Evolutionary conservation across 257 asterid genomes (phyloP).

Genomic region (Ocimum tenuiflorum): DNA sequence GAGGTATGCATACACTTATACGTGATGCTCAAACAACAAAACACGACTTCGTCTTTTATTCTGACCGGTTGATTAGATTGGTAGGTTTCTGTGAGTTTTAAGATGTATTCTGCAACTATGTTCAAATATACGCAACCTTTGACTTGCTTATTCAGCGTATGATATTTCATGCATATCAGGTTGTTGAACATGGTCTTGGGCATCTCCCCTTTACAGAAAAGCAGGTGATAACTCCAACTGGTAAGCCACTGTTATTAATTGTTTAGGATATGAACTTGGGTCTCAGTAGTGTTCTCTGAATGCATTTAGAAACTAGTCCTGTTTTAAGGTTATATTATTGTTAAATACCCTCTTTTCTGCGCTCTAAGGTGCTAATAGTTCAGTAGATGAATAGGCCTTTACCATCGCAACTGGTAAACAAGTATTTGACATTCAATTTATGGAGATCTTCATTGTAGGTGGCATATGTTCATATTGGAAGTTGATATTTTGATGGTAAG

Average conservation of each 20-base stretch:
- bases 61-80: slow-evolving; percentile 92
- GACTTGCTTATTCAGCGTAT: slow-evolving; percentile 16
- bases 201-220: slow-evolving; percentile 97
- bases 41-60: slow-evolving; percentile 87
- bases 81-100: slow-evolving; percentile 36
- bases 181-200: slow-evolving; percentile 98
- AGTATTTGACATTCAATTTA: background rate
- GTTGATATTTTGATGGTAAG: no score
- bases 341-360: background rate
- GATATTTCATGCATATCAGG: slow-evolving; percentile 38
- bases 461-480: no score
- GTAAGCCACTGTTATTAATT: slow-evolving; percentile 40
- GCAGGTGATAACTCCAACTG: slow-evolving; percentile 96
- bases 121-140: background rate
- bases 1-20: slow-evolving; percentile 98
- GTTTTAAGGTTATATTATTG: slow-evolving; percentile 15
- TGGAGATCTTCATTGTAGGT: background rate
- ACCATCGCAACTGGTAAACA: background rate
- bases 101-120: slow-evolving; percentile 8
- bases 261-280: background rate
- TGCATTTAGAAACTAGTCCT: slow-evolving; percentile 2
- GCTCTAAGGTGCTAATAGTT: background rate
- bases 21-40: slow-evolving; percentile 92
- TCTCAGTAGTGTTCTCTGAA: slow-evolving; percentile 1
- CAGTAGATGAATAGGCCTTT: background rate